phyloP scores from a whole-genome alignment of 2,329 filamentous ascomycete species.

The Aspergillus udagawae region DNA sequence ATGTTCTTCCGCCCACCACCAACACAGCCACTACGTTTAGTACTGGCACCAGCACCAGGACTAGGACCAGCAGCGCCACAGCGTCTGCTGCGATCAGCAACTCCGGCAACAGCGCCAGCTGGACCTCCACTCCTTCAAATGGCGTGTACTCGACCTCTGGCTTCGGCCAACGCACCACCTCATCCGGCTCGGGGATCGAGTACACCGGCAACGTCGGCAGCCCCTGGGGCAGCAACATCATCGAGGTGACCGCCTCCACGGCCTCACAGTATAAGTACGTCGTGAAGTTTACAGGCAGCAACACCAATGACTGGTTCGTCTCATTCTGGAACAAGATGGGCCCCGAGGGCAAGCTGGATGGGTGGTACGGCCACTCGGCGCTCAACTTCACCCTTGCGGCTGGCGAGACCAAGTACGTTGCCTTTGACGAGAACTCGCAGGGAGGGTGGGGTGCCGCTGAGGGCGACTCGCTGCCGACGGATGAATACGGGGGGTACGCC shows the following conservation, averaged over 20 bases:
- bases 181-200: slow-evolving; percentile 16
- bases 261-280: slow-evolving; percentile 37
- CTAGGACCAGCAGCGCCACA: slow-evolving; percentile 1
- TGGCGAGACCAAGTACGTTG: slow-evolving; percentile 32
- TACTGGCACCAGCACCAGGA: not conserved
- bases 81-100: slow-evolving; percentile 2
- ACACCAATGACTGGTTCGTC: slow-evolving; percentile 30
- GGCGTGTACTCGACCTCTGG: slow-evolving; percentile 19
- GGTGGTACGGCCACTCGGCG: slow-evolving; percentile 35
- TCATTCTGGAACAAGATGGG: slow-evolving; percentile 40
- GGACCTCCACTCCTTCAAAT: slow-evolving; percentile 20
- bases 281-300: slow-evolving; percentile 27
- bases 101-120: slow-evolving; percentile 10
- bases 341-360: slow-evolving; percentile 29
- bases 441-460: slow-evolving; percentile 34
- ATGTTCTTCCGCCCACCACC: not conserved
- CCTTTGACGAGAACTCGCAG: slow-evolving; percentile 37
- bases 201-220: slow-evolving; percentile 35
- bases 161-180: slow-evolving; percentile 30
- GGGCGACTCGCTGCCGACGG: slow-evolving; percentile 23
- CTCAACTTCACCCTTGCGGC: slow-evolving; percentile 28
- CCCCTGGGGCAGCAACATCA: slow-evolving; percentile 41
- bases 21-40: slow-evolving; percentile 2
- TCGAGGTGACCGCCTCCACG: slow-evolving; percentile 27
- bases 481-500: slow-evolving; percentile 29